Evolutionary conservation across 139 green algal genomes (phyloP), one percentile per base, ranked within the genome.

Genomic region (Chlamydomonas sp.): DNA sequence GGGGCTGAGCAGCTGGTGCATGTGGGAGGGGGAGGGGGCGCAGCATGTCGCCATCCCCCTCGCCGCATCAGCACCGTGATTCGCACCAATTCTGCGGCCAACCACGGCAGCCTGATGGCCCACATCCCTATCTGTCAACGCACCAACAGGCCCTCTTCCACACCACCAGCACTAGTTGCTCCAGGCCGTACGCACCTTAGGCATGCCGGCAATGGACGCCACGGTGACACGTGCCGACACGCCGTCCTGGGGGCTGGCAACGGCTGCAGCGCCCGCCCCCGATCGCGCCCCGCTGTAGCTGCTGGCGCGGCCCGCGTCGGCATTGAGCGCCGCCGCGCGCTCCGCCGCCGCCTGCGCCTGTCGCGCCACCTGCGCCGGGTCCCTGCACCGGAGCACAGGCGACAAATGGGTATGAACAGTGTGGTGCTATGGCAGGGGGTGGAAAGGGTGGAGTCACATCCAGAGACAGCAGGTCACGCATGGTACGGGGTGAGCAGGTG

Each of bases 321-420:
- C 95, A 84, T 97, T 97, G 14, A 93, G 88, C 5, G 87, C 87
- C 10, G 95, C 95, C 17, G 91, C 94, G 15, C 78, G 20, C 7
- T 78, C 78, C 4, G 93, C 93, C 3, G 94, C 95, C 12, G 85
- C 88, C 72, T 78, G 78, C 10, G 71, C 87, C 66, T 84, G 63
- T 18, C 12, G 4, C 31, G 57, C 18, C 60, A 71, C 83, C 72
- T 77, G 78, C n/a, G 63, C 75, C 4, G 73, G 77, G 80, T 86
- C 83, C 72, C 80, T 87, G 73, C 31, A 49, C 31, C 31, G 59
- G 1, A 3, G 64, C 6, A 20, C 6, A 59, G 17, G 71, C 14
- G 69, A 76, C 14, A 31, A 5, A 16, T 12, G 69, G 69, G 31
- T 49, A 49, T 49, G 31, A 49, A 49, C 31, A 49, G 31, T 49